These are phyloP conservation scores for Chondrus crispus DNA, from an alignment of 23 red algal species.

Conservation along the genomic window DNA sequence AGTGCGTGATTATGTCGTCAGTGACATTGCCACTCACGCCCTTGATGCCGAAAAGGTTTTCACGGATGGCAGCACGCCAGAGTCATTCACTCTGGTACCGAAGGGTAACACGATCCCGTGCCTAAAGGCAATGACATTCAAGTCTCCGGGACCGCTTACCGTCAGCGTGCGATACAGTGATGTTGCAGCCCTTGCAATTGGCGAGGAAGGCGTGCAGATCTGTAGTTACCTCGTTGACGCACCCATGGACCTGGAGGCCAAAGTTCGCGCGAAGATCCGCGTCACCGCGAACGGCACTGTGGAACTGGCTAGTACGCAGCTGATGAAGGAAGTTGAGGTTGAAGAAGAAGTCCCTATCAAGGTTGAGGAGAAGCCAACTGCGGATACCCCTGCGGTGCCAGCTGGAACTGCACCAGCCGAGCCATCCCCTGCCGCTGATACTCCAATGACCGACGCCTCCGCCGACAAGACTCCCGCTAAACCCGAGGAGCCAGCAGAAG, in stretches of 20 bases:
- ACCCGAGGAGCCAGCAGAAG: background rate
- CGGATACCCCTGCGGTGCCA: background rate
- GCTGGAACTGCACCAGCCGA: slow-evolving; percentile 10
- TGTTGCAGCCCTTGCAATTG: background rate
- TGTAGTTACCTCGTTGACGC: slow-evolving; percentile 41
- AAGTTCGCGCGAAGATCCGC: slow-evolving; percentile 67
- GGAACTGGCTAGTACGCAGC: slow-evolving; percentile 50
- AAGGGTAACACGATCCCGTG: slow-evolving; percentile 61
- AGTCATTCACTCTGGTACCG: slow-evolving; percentile 65
- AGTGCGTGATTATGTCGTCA: slow-evolving; percentile 78
- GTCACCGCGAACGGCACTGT: slow-evolving; percentile 70
- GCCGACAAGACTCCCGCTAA: background rate
- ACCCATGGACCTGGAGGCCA: slow-evolving; percentile 33
- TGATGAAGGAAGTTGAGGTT: slow-evolving; percentile 73
- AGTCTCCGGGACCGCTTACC: slow-evolving; percentile 63
- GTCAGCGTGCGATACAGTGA: slow-evolving; percentile 60
- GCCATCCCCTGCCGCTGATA: slow-evolving; percentile 2
- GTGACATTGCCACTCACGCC: slow-evolving; percentile 72
- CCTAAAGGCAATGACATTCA: slow-evolving; percentile 75
- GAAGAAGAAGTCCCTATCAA: slow-evolving; percentile 46
- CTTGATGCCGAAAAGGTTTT: slow-evolving; percentile 65
- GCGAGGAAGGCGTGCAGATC: slow-evolving; percentile 20
- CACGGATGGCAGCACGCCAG: slow-evolving; percentile 14
- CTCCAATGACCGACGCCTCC: slow-evolving; percentile 22
- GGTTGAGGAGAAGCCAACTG: too few species aligned